Base-by-base conservation (phyloP, 2,329 filamentous ascomycete genomes). In the Beauveria medogensis region DNA sequence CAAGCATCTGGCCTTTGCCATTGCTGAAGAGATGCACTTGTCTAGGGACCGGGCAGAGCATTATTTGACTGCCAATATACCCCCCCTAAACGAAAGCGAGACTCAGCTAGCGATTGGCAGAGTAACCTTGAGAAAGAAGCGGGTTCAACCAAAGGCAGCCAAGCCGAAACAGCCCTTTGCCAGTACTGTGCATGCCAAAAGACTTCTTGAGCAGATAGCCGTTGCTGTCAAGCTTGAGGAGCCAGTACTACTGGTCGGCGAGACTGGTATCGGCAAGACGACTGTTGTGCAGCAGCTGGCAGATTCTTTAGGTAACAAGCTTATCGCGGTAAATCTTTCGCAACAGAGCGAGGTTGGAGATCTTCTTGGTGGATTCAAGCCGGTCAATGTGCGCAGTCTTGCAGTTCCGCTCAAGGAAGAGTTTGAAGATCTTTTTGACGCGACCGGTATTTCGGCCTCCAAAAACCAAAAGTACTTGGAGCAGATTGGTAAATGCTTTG, bases 311-410 rank as follows among this genome's bases (percentile, higher is more conserved):
- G 91, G 92, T 1, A 89, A 92, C 70, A 95, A 91, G 68, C 82
- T 99, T 14, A 89, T 92, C 0, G 91, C 92, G 3, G 92, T 99
- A 70, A 99, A 99, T 70, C 74, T 99, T 71, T 99, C 94, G 0
- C 95, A 99, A 71, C 95, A 99, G 72, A 97, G 92, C 69, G 95
- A 99, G 74, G 92, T 90, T 46, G 90, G 92, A n/a, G 94, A 99
- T 75, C 78, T 99, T 14, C 80, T 99, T 0, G 95, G 94, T 68
- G 94, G 94, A 0, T 97, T 96, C 78, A 99, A 99, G 72, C 94
- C 94, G 0, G 89, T 99, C 62, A 97, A 93, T 70, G 85, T 94
- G 47, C 86, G 93, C 65, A 95, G 87, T 63, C 80, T 97, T 61
- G 89, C 94, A 0, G 84, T 97, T 43, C 93, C 94, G 0, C 77